Evolutionary conservation across 2,329 filamentous ascomycete species (phyloP).

Genomic region (Pseudocercospora cruenta): DNA sequence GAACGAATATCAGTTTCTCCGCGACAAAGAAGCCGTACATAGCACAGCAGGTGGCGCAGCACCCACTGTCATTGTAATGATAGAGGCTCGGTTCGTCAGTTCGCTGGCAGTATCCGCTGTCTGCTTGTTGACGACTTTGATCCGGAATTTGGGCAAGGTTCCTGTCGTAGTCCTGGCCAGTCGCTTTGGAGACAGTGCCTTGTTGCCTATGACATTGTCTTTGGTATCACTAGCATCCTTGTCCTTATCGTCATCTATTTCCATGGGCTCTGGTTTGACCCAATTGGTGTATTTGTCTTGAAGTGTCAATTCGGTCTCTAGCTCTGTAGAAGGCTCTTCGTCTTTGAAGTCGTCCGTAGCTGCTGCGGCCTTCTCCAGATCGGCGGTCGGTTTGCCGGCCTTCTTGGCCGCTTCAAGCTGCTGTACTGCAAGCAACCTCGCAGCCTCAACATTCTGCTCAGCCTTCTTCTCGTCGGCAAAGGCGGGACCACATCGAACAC

Average conservation of each 20-base stretch:
- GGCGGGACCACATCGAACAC: not conserved
- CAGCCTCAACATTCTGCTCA: no score
- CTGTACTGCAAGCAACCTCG: no score
- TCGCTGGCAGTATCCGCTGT: not conserved
- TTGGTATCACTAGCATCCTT: no score
- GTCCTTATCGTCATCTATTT: no score
- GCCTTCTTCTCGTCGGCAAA: not conserved
- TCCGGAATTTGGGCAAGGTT: not conserved
- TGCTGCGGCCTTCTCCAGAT: no score
- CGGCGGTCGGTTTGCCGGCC: no score
- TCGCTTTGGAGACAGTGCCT: not conserved
- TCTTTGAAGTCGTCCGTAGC: not conserved
- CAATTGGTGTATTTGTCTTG: not conserved
- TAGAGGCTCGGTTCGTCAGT: not conserved
- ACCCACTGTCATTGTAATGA: not conserved
- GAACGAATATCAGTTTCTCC: no score
- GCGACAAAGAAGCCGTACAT: no score
- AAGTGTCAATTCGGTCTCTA: not conserved
- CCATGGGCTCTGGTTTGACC: not conserved
- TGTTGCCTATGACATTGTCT: not conserved
- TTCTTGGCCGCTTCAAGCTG: no score
- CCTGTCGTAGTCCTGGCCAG: not conserved
- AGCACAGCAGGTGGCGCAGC: no score
- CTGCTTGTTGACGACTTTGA: not conserved
- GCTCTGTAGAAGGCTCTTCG: not conserved